Base-by-base conservation (phyloP, 805 yeast genomes). In the Zygoascus flipseniorum region DNA sequence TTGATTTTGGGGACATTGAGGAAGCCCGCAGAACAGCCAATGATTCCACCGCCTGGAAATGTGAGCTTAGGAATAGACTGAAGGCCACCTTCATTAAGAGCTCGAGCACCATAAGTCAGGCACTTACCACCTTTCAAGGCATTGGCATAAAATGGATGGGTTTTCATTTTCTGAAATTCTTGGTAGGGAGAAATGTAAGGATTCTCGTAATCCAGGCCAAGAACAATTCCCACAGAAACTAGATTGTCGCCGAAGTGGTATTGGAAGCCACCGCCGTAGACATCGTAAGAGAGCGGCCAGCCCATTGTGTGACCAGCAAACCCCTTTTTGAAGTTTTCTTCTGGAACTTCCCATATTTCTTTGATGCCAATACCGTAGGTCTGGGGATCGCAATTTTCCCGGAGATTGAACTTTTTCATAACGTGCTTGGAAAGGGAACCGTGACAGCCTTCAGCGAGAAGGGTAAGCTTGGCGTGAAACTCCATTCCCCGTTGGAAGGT, bases 401-500 rank as follows among this genome's bases (percentile, higher is more conserved):
- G 79, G 56, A 93, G 72, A 44, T 82, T 75, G 69, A 71, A 92
- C 61, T 83, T 80, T 52, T 76, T 72, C 51, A 92, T 84, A 0
- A 81, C 83, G 65, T 85, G 79, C 66, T 93, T 92, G 11, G 90
- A 76, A 52, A 93, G 73, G 1, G 97, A 89, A 0, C 99, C 99
- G 69, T 90, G 98, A 66, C 99, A 93, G n/a, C 99, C 99, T 71
- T 93, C 99, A 5, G 96, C 96, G 32, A 93, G 76, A 16, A 93
- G 85, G 0, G 97, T 90, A 55, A 84, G 75, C 62, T 93, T 80
- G 4, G 99, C 88, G 61, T 85, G 93, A 69, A 93, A 93, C 69
- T 89, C 98, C 97, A 93, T 87, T 26, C 99, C 99, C 59, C 96
- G 78, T 69, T 93, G 97, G 69, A 88, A 93, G n/a, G 80, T 75